Conservation (phyloP, 208 protist species). For the Trypanosoma caninum region DNA sequence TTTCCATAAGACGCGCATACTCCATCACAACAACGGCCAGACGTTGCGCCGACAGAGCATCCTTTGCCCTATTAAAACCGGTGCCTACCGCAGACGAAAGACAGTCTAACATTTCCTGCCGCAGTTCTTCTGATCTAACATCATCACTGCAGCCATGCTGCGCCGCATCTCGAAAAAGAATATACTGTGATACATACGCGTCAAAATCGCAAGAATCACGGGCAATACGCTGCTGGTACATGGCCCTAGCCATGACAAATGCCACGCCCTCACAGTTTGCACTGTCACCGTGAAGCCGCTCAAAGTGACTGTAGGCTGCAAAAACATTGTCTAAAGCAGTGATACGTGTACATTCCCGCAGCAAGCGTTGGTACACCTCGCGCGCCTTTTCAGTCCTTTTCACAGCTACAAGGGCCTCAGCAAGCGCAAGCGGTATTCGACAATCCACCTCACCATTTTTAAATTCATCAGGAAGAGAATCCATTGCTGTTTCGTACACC, state of each 20-base stretch:
- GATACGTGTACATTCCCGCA: constrained; percentile 35
- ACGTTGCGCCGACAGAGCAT: constrained; percentile 49
- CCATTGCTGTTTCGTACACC: constrained; percentile 67
- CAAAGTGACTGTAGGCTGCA: constrained; percentile 61
- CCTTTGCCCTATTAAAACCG: constrained; percentile 24
- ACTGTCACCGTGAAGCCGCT: constrained; percentile 46
- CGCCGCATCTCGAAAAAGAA: constrained; percentile 46
- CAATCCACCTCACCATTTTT: constrained; percentile 35
- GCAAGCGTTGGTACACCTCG: constrained; percentile 42
- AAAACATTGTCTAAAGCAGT: constrained; percentile 46
- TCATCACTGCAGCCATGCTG: neutral
- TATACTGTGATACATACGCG: constrained; percentile 67
- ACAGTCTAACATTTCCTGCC: constrained; percentile 13
- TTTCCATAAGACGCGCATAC: constrained; percentile 47
- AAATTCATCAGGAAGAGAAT: constrained; percentile 60
- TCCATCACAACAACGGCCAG: constrained; percentile 70
- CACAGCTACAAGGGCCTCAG: constrained; percentile 36
- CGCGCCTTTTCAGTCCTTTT: constrained; percentile 41
- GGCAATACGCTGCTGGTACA: constrained; percentile 58
- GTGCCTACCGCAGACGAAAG: neutral
- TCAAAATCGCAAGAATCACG: constrained; percentile 57
- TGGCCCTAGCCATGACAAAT: constrained; percentile 37
- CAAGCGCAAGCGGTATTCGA: constrained; percentile 65
- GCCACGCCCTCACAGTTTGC: constrained; percentile 30
- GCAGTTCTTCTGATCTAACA: constrained; percentile 3